Conservation (phyloP, 2,329 filamentous ascomycete genomes). For the Phialemonium atrogriseum region DNA sequence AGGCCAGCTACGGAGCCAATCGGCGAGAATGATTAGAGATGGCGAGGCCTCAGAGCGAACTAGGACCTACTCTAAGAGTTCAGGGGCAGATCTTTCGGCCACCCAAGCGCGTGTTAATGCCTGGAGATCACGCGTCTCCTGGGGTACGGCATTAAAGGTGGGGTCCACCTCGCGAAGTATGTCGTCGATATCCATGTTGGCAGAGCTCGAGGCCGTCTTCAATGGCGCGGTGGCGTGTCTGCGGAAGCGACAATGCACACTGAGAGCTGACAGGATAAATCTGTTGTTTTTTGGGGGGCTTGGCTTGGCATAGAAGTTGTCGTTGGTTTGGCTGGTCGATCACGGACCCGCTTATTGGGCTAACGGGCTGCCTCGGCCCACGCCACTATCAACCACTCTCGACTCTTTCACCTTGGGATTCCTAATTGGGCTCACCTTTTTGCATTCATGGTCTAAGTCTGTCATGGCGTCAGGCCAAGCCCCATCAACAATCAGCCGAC, state of each 20-base stretch:
- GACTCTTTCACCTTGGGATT: too few relatives aligned
- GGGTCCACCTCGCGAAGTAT: slow-evolving; percentile 69
- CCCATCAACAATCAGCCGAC: too few relatives aligned
- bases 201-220: not conserved
- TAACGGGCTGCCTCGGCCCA: too few relatives aligned
- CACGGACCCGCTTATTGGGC: too few relatives aligned
- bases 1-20: slow-evolving; percentile 45
- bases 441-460: too few relatives aligned
- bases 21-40: too few relatives aligned
- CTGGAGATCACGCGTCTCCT: slow-evolving; percentile 69
- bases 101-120: slow-evolving; percentile 88
- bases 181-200: slow-evolving; percentile 67
- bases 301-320: not conserved
- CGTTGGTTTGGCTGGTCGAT: too few relatives aligned
- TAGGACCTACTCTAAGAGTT: slow-evolving; percentile 78
- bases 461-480: too few relatives aligned
- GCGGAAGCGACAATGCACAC: not conserved
- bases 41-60: too few relatives aligned
- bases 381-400: too few relatives aligned
- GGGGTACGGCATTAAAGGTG: slow-evolving; percentile 41
- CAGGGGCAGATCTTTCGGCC: slow-evolving; percentile 80
- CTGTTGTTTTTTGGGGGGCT: not conserved
- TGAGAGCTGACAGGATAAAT: not conserved
- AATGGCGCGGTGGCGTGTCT: slow-evolving; percentile 5
- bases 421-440: too few relatives aligned